Evolutionary conservation across 116 monocot genomes (phyloP), one percentile per base, ranked within the genome.

Genomic region (Cymodocea nodosa): DNA sequence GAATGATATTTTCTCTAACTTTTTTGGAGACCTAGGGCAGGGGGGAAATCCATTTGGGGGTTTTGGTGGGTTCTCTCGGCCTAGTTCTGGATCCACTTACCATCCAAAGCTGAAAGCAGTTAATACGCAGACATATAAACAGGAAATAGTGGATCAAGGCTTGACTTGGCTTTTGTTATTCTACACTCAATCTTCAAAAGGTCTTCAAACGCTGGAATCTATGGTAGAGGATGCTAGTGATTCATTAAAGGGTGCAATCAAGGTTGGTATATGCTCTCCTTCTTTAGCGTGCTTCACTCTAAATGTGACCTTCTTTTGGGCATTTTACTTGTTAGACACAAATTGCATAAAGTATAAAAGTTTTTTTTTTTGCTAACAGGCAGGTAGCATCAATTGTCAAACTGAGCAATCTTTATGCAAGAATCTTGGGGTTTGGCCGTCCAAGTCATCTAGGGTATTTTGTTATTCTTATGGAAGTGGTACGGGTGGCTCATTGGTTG

Each of bases 81-180:
- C 82, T 24, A 88, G 64, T 22, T 67, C 81, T 59, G 60, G 75
- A 49, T 50, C 50, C 6, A 24, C 73, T 72, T 57, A 70, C 63
- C 23, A 72, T 50, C 59, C 51, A 55, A 79, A 15, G 30, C 60
- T 90, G 30, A 68, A 75, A 44, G 73, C 78, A 52, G 36, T 91
- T 35, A 78, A 76, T 51, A 74, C 51, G 3, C 77, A 75, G 35
- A 65, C 59, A 52, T 95, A 83, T 70, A 85, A 82, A 34, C 81
- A 85, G 52, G 74, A 83, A 59, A 78, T 90, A 56, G 66, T 50
- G 40, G 87, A 87, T 75, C 77, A 78, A 74, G 87, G 90, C 23
- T 72, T 90, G 67, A 95, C 85, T 64, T 95, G 90, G 87, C 68
- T 95, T 75, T 64, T 95, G 34, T 40, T 95, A 52, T 85, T 83